These are phyloP conservation scores for Yarrowia divulgata DNA, from an alignment of 805 yeast genomes.

Conservation along the genomic window DNA sequence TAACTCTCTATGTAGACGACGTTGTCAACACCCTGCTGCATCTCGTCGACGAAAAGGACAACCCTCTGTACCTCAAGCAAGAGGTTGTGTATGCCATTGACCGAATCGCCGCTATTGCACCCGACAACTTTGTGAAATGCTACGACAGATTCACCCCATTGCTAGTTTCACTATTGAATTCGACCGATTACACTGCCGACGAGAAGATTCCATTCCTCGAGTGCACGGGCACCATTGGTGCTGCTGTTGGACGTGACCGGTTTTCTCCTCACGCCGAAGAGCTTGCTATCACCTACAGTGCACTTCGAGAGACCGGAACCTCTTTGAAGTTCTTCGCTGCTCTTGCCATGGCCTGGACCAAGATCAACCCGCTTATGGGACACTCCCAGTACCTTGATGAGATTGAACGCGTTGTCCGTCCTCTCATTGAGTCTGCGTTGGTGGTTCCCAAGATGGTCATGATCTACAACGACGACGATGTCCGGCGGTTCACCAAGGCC, in stretches of 20 bases:
- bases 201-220: constrained; percentile 51
- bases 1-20: constrained; percentile 90
- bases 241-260: constrained; percentile 91
- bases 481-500: constrained; percentile 70
- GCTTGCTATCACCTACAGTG: constrained; percentile 56
- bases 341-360: constrained; percentile 94
- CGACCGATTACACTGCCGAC: constrained; percentile 70
- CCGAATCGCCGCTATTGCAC: constrained; percentile 95
- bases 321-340: constrained; percentile 85
- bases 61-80: constrained; percentile 82
- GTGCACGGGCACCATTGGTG: constrained; percentile 31
- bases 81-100: constrained; percentile 97
- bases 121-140: constrained; percentile 83
- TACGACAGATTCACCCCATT: constrained; percentile 95
- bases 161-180: constrained; percentile 71
- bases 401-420: constrained; percentile 84
- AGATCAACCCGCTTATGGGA: constrained; percentile 66
- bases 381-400: constrained; percentile 89
- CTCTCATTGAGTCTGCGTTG: constrained; percentile 83
- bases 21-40: constrained; percentile 75
- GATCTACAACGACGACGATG: constrained; percentile 85
- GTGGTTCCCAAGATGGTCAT: constrained; percentile 88
- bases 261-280: constrained; percentile 78
- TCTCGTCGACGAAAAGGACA: constrained; percentile 81
- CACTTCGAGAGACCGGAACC: constrained; percentile 60